Percentiles rank a stretch among this genome's conserved stretches.
Evolutionary conservation across 164 flowering plant species (phyloP).

Genomic region (Vitis rupestris): DNA sequence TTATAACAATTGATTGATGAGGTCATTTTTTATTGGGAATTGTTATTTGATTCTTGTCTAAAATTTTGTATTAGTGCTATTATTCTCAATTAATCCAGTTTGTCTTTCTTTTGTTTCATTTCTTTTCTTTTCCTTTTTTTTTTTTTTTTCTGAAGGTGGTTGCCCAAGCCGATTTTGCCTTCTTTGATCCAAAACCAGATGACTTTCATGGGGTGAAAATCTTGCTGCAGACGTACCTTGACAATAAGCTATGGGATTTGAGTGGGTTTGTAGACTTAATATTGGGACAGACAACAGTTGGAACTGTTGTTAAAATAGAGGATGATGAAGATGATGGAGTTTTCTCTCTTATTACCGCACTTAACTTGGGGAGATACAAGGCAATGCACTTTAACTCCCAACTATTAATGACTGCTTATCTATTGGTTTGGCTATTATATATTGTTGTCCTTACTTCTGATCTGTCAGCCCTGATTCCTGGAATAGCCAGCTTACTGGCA

Average conservation of each 20-base stretch:
- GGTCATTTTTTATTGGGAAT: not conserved
- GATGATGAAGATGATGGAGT: conserved; percentile 71
- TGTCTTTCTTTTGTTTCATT: not conserved
- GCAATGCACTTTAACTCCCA: conserved; percentile 26
- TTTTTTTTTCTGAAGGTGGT: conserved; percentile 39
- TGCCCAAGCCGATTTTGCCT: conserved; percentile 87
- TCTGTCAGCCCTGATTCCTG: no score
- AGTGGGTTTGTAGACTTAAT: conserved; percentile 86
- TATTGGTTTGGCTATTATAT: no score
- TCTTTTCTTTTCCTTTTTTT: not conserved
- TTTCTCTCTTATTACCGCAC: conserved; percentile 60
- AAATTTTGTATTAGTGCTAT: not conserved
- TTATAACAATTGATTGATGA: not conserved
- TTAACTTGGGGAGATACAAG: conserved; percentile 82
- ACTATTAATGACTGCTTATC: not conserved
- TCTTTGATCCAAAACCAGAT: conserved; percentile 82
- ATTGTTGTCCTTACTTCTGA: no score
- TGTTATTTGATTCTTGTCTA: not conserved
- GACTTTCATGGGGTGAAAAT: conserved; percentile 91
- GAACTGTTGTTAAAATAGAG: conserved; percentile 84
- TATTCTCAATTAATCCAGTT: no score
- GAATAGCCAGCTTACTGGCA: no score
- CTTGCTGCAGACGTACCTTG: conserved; percentile 77
- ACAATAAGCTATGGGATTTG: conserved; percentile 72
- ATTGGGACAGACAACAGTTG: conserved; percentile 90